Base-by-base conservation (phyloP, 2,329 filamentous ascomycete species). In the Trichophyton equinum region DNA sequence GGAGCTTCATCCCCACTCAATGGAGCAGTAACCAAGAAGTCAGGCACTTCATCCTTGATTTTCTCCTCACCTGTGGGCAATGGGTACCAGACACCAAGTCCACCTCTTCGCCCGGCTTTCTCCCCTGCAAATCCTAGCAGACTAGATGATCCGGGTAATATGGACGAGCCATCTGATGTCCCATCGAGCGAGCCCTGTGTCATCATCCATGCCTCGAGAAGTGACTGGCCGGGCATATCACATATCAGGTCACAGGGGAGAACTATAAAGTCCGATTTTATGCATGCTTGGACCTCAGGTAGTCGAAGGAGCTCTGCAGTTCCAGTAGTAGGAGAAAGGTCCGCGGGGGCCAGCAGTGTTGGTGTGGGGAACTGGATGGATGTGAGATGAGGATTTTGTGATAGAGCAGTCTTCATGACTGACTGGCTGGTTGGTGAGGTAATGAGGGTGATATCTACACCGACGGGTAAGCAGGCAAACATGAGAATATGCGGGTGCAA, bases 221-320 rank as follows among this genome's bases (percentile, higher is more conserved):
- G 79, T 64, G 86, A 84, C 67, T 91, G 87, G 11, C 91, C 91
- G 2, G 88, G 86, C 15, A 97, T 78, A 69, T 96, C 91, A 71
- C 91, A 96, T 44, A 99, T 85, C 5, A 99, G 79, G 72, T 99
- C 94, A 73, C 94, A 99, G 0, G 94, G 92, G 3, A 99, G 78
- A 2, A 97, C 83, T 27, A 96, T 77, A 69, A 99, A 97, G 74
- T 99, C 90, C 11, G 85, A 84, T 60, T 83, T 90, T 67, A 99
- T 84, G 6, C 85, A 80, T n/a, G 80, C 79, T 69, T 87, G 85
- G 51, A 97, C 84, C 71, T 96, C 88, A 0, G 89, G 87, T 7
- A 96, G 79, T 8, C 91, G 84, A 59, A 99, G 82, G 20, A 97
- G 85, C 68, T 96, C 87, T 6, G 89, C 91, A 5, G 94, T 97